phyloP scores from a whole-genome alignment of 2,329 filamentous ascomycete genomes.

The Microdochium trichocladiopsis region DNA sequence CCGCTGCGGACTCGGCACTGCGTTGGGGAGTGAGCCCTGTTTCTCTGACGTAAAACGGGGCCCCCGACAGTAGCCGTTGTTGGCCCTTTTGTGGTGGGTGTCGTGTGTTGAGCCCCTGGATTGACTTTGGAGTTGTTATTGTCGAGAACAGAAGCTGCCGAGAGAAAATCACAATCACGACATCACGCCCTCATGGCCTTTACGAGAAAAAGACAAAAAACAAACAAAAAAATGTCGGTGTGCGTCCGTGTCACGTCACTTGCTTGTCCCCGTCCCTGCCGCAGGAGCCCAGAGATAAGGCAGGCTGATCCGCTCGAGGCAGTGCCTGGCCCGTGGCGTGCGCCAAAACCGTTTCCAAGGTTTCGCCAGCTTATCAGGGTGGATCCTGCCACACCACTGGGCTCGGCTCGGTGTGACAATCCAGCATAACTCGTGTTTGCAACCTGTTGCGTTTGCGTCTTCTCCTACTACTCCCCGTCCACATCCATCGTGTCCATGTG shows the following conservation, averaged over 20 bases:
- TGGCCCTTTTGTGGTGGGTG: too few relatives aligned
- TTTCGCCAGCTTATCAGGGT: background rate
- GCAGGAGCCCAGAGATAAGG: too few relatives aligned
- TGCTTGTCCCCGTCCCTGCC: background rate
- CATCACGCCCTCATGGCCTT: too few relatives aligned
- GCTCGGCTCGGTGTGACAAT: too few relatives aligned
- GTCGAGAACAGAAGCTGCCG: background rate
- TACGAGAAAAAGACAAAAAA: background rate
- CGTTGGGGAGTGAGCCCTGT: too few relatives aligned
- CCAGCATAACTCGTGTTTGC: background rate
- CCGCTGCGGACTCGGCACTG: background rate
- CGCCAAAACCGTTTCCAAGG: background rate
- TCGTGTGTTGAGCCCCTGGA: too few relatives aligned
- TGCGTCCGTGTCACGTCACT: background rate
- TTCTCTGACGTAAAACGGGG: background rate
- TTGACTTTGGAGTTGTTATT: background rate
- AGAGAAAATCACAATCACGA: too few relatives aligned
- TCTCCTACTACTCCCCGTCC: background rate
- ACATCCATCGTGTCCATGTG: conserved; percentile 9
- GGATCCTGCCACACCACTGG: background rate
- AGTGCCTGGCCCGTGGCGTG: background rate
- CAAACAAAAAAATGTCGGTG: background rate
- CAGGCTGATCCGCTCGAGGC: too few relatives aligned
- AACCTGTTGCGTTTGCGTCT: background rate
- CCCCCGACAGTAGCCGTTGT: background rate